Evolutionary conservation across 164 flowering plant genomes (phyloP).

Genomic region (Paratinospora sagittata): DNA sequence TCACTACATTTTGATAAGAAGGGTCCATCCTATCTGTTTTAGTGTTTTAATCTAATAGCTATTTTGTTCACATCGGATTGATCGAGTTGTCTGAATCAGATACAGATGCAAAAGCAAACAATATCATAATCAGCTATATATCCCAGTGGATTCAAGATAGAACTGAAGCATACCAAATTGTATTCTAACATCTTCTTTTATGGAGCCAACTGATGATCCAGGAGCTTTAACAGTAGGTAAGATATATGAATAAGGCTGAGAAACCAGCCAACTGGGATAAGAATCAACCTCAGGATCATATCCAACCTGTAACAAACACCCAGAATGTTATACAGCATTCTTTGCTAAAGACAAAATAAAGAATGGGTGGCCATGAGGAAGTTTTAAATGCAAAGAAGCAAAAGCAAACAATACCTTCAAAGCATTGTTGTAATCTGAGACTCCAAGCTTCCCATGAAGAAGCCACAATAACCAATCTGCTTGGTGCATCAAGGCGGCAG

Average conservation of each 20-base stretch:
- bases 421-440: constrained; percentile 94
- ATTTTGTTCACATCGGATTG: too few relatives aligned
- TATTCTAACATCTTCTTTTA: constrained; percentile 52
- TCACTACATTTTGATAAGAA: too few relatives aligned
- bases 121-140: too few relatives aligned
- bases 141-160: background rate
- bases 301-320: constrained; percentile 61
- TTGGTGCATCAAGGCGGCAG: constrained; percentile 76
- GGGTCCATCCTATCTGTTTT: too few relatives aligned
- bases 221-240: constrained; percentile 75
- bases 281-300: constrained; percentile 87
- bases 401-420: constrained; percentile 46
- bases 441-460: constrained; percentile 93
- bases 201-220: constrained; percentile 56
- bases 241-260: constrained; percentile 72
- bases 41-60: too few relatives aligned
- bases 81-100: too few relatives aligned
- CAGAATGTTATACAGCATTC: background rate
- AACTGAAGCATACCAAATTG: constrained; percentile 41
- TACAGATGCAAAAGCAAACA: too few relatives aligned
- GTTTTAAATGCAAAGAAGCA: background rate
- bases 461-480: constrained; percentile 95
- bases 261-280: constrained; percentile 78
- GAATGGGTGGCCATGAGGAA: background rate
- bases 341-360: background rate